These are phyloP conservation scores for Arthroderma uncinatum DNA, from an alignment of 2,329 filamentous ascomycete species.

Conservation along the genomic window DNA sequence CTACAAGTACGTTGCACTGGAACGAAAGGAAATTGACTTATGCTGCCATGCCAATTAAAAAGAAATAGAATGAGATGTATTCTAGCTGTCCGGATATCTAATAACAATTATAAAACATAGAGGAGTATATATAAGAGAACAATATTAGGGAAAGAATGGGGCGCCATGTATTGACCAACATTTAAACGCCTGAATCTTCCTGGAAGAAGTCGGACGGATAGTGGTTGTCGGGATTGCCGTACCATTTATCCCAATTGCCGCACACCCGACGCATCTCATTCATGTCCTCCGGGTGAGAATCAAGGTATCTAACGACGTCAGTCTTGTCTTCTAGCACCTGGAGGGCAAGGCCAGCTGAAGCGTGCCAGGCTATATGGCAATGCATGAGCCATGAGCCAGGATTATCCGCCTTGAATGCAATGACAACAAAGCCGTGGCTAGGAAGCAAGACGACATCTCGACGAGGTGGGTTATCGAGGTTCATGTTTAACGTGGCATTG, in stretches of 20 bases:
- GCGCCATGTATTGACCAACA: too few relatives aligned
- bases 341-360: slow-evolving; percentile 47
- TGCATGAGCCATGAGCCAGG: slow-evolving; percentile 47
- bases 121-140: background rate
- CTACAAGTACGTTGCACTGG: too few relatives aligned
- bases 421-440: slow-evolving; percentile 35
- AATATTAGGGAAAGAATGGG: too few relatives aligned
- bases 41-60: background rate
- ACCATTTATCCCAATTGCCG: slow-evolving; percentile 6
- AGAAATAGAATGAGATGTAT: background rate
- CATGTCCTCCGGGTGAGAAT: background rate
- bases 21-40: too few relatives aligned
- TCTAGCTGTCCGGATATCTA: background rate
- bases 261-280: slow-evolving; percentile 2
- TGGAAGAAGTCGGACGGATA: slow-evolving; percentile 6
- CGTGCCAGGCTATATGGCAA: slow-evolving; percentile 52
- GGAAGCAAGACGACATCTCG: slow-evolving; percentile 40
- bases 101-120: background rate
- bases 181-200: slow-evolving; percentile 6
- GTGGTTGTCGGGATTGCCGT: background rate
- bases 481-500: slow-evolving; percentile 26
- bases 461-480: slow-evolving; percentile 33
- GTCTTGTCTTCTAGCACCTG: slow-evolving; percentile 41
- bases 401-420: slow-evolving; percentile 43
- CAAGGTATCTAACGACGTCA: slow-evolving; percentile 8